Percentiles rank a stretch among this genome's conserved stretches.
Evolutionary conservation across 495 filamentous ascomycete species (phyloP).

Genomic region (Aeminium ludgeri): DNA sequence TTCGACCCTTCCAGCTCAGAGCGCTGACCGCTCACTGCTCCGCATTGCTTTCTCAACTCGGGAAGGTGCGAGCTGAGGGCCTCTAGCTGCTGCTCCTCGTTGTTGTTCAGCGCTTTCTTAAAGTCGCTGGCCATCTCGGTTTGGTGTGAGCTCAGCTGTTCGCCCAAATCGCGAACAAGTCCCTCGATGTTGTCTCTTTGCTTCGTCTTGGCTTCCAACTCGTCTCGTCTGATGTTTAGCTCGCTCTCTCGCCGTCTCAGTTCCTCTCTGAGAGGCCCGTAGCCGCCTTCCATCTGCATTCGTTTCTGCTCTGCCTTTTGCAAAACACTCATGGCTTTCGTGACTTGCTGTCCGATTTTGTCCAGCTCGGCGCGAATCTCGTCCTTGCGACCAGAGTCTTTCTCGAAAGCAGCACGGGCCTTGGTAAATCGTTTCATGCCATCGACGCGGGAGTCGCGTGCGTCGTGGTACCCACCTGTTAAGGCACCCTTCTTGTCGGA

Average conservation of each 20-base stretch:
- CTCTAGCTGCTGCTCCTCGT: conserved; percentile 70
- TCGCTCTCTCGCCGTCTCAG: conserved; percentile 52
- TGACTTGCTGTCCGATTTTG: conserved; percentile 70
- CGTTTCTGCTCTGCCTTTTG: conserved; percentile 69
- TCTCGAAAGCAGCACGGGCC: conserved; percentile 59
- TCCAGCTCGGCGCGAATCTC: conserved; percentile 54
- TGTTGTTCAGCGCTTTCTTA: conserved; percentile 70
- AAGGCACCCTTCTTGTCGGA: conserved; percentile 87
- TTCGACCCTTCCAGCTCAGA: conserved; percentile 71
- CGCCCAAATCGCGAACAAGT: conserved; percentile 55
- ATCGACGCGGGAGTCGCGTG: conserved; percentile 63
- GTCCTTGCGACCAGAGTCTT: conserved; percentile 36
- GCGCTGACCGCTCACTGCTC: conserved; percentile 53
- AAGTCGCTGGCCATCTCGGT: conserved; percentile 70
- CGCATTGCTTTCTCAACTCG: conserved; percentile 54
- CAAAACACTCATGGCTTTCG: conserved; percentile 57
- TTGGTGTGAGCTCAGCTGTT: conserved; percentile 55
- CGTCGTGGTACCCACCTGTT: conserved; percentile 83
- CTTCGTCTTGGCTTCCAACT: conserved; percentile 52
- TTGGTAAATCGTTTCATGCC: conserved; percentile 60
- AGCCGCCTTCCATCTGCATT: conserved; percentile 63
- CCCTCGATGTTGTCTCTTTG: conserved; percentile 58
- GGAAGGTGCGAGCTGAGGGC: conserved; percentile 48
- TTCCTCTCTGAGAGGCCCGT: conserved; percentile 59
- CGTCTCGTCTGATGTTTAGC: conserved; percentile 55